Evolutionary conservation across 1,139 yeast species (phyloP).

Genomic region (Tardiomyces blankii): DNA sequence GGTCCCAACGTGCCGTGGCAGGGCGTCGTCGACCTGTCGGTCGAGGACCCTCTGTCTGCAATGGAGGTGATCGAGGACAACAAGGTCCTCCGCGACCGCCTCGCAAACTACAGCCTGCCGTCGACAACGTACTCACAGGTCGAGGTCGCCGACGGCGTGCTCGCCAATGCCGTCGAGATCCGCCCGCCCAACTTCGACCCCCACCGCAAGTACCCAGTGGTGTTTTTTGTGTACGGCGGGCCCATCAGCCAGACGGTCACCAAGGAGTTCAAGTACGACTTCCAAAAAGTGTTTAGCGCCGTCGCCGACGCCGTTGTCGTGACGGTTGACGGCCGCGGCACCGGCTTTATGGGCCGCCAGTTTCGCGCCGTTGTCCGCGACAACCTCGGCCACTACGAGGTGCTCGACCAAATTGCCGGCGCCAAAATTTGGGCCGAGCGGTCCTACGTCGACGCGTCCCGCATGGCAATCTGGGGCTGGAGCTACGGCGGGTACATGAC

Average conservation of each 20-base stretch:
- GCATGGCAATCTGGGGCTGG: constrained; percentile 96
- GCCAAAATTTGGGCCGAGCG: constrained; percentile 48
- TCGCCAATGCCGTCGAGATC: constrained; percentile 62
- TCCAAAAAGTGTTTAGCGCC: constrained; percentile 41
- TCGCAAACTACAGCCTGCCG: constrained; percentile 42
- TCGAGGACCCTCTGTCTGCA: constrained; percentile 20
- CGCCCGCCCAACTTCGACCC: constrained; percentile 57
- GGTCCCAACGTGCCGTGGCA: constrained; percentile 68
- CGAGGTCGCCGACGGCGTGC: constrained; percentile 32
- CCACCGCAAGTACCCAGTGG: constrained; percentile 51
- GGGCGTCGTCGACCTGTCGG: constrained; percentile 35
- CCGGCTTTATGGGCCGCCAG: constrained; percentile 81
- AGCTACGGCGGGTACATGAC: constrained; percentile 80
- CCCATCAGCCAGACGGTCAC: constrained; percentile 79
- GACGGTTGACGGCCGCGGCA: constrained; percentile 89
- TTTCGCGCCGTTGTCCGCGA: constrained; percentile 57
- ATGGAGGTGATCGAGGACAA: constrained; percentile 29
- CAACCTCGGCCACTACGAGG: constrained; percentile 78
- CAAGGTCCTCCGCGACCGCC: constrained; percentile 18
- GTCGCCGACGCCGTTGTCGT: constrained; percentile 68
- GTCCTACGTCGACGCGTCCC: constrained; percentile 44
- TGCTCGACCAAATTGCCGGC: constrained; percentile 63
- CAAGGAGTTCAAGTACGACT: constrained; percentile 44
- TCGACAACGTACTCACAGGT: constrained; percentile 39
- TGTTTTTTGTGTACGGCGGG: constrained; percentile 86